These are phyloP conservation scores for Myriangium duriaei DNA, from an alignment of 2,329 filamentous ascomycete genomes.

Conservation along the genomic window DNA sequence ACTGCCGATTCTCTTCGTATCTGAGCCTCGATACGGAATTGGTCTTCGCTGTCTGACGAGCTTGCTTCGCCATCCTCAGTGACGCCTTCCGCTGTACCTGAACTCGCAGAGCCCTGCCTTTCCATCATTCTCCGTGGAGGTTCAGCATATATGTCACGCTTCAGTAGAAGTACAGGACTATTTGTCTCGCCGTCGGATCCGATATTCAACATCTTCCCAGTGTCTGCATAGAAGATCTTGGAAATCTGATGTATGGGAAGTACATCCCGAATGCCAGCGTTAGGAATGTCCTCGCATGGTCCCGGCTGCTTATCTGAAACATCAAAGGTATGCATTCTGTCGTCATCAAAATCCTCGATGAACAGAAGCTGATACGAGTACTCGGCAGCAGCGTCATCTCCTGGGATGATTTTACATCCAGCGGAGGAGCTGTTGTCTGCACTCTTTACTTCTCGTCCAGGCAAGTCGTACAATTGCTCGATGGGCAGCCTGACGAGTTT, in stretches of 20 bases:
- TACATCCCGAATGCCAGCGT: constrained; percentile 53
- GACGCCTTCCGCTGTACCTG: constrained; percentile 24
- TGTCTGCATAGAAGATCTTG: constrained; percentile 89
- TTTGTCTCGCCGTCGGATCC: constrained; percentile 54
- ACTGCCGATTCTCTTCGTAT: constrained; percentile 29
- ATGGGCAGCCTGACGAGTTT: constrained; percentile 63
- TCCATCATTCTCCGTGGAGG: constrained; percentile 48
- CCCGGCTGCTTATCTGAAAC: constrained; percentile 44
- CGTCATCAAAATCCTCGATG: constrained; percentile 69
- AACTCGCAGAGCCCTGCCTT: constrained; percentile 19
- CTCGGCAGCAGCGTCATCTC: constrained; percentile 41
- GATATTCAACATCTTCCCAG: constrained; percentile 79
- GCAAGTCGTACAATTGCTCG: constrained; percentile 37
- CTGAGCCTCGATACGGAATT: constrained; percentile 34
- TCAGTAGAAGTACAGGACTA: constrained; percentile 61
- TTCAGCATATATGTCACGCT: constrained; percentile 54
- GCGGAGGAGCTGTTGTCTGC: constrained; percentile 14
- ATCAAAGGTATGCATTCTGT: constrained; percentile 53
- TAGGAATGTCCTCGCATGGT: constrained; percentile 46
- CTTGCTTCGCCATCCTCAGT: constrained; percentile 19
- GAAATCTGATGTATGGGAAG: constrained; percentile 64
- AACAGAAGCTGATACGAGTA: constrained; percentile 74
- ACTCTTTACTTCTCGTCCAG: constrained; percentile 14
- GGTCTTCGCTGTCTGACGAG: constrained; percentile 20
- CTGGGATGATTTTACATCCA: constrained; percentile 21